A percentile compares a stretch with the other conserved stretches of the same genome.
Conservation (phyloP, 768 basidiomycete species). For the Tricholoma terreum region DNA sequence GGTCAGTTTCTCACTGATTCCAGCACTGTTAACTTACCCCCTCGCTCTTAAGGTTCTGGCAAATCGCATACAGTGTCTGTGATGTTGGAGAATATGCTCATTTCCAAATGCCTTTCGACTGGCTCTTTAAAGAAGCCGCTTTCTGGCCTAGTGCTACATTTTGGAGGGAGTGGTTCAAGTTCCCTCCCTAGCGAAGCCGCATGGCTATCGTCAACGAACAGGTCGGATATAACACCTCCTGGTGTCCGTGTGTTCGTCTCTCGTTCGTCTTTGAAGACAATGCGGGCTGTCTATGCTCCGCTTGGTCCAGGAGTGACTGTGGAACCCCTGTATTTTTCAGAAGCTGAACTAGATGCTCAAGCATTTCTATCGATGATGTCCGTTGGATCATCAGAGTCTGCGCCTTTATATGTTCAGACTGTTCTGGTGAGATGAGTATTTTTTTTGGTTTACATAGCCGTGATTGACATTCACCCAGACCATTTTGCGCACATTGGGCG, state of each 20-base stretch:
- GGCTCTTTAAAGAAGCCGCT: constrained; percentile 55
- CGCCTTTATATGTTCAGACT: constrained; percentile 69
- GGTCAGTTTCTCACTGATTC: constrained; percentile 20
- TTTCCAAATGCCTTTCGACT: constrained; percentile 45
- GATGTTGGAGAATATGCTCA: constrained; percentile 67
- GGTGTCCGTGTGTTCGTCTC: constrained; percentile 55
- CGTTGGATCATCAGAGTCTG: constrained; percentile 53
- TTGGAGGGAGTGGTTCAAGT: constrained; percentile 60
- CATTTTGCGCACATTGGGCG: constrained; percentile 62
- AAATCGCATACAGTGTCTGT: constrained; percentile 73
- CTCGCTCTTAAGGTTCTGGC: constrained; percentile 48
- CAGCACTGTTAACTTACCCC: background rate
- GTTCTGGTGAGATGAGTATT: constrained; percentile 46
- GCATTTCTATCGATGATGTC: constrained; percentile 78
- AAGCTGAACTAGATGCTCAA: constrained; percentile 62
- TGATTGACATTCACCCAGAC: constrained; percentile 31
- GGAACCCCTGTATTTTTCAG: constrained; percentile 51
- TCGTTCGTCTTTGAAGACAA: constrained; percentile 56
- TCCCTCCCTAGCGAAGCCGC: constrained; percentile 66
- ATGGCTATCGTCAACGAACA: constrained; percentile 45
- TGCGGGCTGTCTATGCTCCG: constrained; percentile 53
- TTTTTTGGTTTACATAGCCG: background rate
- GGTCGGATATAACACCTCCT: constrained; percentile 28
- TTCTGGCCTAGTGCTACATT: constrained; percentile 64
- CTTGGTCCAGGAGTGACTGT: constrained; percentile 50